Conservation (phyloP, 1,284 basidiomycete genomes). For the Boletellus deceptivus region DNA sequence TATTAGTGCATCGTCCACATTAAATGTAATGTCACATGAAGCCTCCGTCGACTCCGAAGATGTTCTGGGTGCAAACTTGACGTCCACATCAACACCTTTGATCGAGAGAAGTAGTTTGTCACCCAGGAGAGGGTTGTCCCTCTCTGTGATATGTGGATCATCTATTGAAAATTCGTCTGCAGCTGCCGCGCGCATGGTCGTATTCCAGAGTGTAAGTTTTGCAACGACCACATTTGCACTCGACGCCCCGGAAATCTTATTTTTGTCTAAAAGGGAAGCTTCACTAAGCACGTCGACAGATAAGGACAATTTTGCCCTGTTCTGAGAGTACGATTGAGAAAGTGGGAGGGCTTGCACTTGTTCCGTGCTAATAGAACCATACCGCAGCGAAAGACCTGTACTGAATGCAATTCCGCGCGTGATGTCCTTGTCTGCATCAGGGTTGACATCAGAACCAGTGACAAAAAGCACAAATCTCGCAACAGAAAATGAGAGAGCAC, state of each 20-base stretch:
- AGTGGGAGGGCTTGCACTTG: slow-evolving; percentile 45
- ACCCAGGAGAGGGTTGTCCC: slow-evolving; percentile 43
- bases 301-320: slow-evolving; percentile 51
- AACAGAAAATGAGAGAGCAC: slow-evolving; percentile 58
- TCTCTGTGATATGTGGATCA: slow-evolving; percentile 55
- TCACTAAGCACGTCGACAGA: slow-evolving; percentile 62
- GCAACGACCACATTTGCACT: slow-evolving; percentile 39
- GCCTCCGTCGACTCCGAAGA: slow-evolving; percentile 10
- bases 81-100: slow-evolving; percentile 37
- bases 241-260: slow-evolving; percentile 30
- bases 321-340: slow-evolving; percentile 42
- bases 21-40: slow-evolving; percentile 22
- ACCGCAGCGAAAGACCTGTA: slow-evolving; percentile 57
- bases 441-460: slow-evolving; percentile 76
- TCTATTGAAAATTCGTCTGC: slow-evolving; percentile 64
- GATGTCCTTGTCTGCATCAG: slow-evolving; percentile 60
- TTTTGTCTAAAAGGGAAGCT: slow-evolving; percentile 47
- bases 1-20: slow-evolving; percentile 38
- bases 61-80: slow-evolving; percentile 33
- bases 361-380: slow-evolving; percentile 53
- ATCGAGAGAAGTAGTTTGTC: slow-evolving; percentile 52
- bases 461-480: slow-evolving; percentile 66
- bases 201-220: slow-evolving; percentile 45
- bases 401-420: slow-evolving; percentile 72
- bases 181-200: slow-evolving; percentile 54